These are phyloP conservation scores for Suhomyces maxii DNA, from an alignment of 1,139 yeast genomes.

Conservation along the genomic window DNA sequence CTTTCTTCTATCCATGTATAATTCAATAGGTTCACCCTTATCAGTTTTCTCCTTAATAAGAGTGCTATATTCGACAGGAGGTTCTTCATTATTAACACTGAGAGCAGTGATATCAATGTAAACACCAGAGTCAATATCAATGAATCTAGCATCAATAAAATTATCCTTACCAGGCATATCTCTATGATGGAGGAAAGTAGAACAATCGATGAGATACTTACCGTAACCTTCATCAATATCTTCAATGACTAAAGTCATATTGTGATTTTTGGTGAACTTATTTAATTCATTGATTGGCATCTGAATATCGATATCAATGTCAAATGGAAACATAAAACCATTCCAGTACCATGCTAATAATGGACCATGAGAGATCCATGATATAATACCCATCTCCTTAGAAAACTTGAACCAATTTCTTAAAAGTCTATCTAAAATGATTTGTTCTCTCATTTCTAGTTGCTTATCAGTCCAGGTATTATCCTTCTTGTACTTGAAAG, in stretches of 20 bases:
- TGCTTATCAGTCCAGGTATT: slow-evolving; percentile 30
- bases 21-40: slow-evolving; percentile 20
- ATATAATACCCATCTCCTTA: slow-evolving; percentile 30
- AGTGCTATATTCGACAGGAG: slow-evolving; percentile 28
- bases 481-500: slow-evolving; percentile 26
- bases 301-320: slow-evolving; percentile 17
- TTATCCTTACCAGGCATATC: slow-evolving; percentile 12
- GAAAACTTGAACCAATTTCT: slow-evolving; percentile 27
- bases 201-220: slow-evolving; percentile 15
- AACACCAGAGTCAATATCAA: slow-evolving; percentile 16
- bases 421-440: slow-evolving; percentile 27
- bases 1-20: slow-evolving; percentile 39
- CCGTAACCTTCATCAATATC: slow-evolving; percentile 15
- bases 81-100: slow-evolving; percentile 12
- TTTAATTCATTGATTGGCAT: slow-evolving; percentile 16
- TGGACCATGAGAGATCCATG: slow-evolving; percentile 33
- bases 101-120: slow-evolving; percentile 18
- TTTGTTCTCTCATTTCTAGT: slow-evolving; percentile 24
- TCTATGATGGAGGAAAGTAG: slow-evolving; percentile 14
- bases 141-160: slow-evolving; percentile 17
- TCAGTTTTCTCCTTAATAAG: slow-evolving; percentile 17
- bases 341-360: slow-evolving; percentile 31
- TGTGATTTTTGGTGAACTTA: slow-evolving; percentile 10
- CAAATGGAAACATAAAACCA: slow-evolving; percentile 18
- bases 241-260: slow-evolving; percentile 17